Conservation (phyloP, 1,284 basidiomycete species). For the Omphalotus olearius region DNA sequence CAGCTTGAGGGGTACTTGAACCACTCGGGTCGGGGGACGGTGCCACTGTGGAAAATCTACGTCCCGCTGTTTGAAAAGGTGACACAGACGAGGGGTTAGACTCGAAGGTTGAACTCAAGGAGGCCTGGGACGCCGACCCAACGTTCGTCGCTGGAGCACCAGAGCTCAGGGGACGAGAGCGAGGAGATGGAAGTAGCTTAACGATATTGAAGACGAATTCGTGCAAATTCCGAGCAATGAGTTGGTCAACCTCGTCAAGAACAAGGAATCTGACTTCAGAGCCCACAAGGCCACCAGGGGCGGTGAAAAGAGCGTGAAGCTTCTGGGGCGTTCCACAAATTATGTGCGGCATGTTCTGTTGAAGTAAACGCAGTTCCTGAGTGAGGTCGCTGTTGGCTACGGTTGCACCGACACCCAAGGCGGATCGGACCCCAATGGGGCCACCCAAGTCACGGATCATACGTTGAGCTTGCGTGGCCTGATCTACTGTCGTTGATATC, state of each 20-base stretch:
- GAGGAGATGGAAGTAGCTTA: slow-evolving; percentile 81
- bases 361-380: slow-evolving; percentile 79
- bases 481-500: slow-evolving; percentile 96
- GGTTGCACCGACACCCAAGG: slow-evolving; percentile 77
- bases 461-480: slow-evolving; percentile 96
- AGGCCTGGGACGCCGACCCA: slow-evolving; percentile 23
- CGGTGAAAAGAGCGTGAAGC: slow-evolving; percentile 88
- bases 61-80: slow-evolving; percentile 49
- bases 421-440: slow-evolving; percentile 85
- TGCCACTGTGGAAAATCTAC: slow-evolving; percentile 56
- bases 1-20: slow-evolving; percentile 28
- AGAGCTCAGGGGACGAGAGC: slow-evolving; percentile 56
- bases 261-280: slow-evolving; percentile 89
- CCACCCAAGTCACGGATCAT: slow-evolving; percentile 95
- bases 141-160: slow-evolving; percentile 33
- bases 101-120: slow-evolving; percentile 50
- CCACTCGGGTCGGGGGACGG: slow-evolving; percentile 38
- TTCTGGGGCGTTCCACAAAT: slow-evolving; percentile 97
- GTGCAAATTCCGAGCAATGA: slow-evolving; percentile 94
- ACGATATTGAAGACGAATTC: slow-evolving; percentile 93
- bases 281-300: slow-evolving; percentile 69
- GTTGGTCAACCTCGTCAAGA: slow-evolving; percentile 95
- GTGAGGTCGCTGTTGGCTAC: slow-evolving; percentile 62
- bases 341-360: slow-evolving; percentile 90
- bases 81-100: slow-evolving; percentile 37